Conservation (phyloP, 495 filamentous ascomycete genomes). For the Hyaloscypha finlandica region DNA sequence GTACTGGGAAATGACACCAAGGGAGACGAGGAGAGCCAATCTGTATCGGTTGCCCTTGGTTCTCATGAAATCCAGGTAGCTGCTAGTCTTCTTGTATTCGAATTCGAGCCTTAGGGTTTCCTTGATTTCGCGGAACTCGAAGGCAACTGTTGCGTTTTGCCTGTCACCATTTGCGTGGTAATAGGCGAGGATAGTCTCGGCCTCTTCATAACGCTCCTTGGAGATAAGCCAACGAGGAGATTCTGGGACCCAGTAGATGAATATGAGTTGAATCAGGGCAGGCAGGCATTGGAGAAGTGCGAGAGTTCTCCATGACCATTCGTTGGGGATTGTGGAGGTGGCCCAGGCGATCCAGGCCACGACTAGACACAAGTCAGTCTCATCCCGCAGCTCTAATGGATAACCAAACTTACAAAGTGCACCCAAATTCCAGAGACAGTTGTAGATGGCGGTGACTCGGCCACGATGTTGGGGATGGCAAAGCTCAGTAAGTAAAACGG, state of each 20-base stretch:
- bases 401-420: constrained; percentile 29
- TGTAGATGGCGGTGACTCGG: constrained; percentile 35
- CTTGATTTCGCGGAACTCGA: constrained; percentile 42
- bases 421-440: constrained; percentile 34
- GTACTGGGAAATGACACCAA: constrained; percentile 69
- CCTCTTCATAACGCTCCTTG: constrained; percentile 48
- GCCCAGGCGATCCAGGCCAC: constrained; percentile 32
- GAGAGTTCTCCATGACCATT: constrained; percentile 34
- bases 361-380: constrained; percentile 24
- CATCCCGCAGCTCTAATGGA: background rate
- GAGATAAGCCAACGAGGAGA: constrained; percentile 62
- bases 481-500: constrained; percentile 37
- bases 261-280: constrained; percentile 24
- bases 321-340: constrained; percentile 24
- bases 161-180: constrained; percentile 46
- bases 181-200: constrained; percentile 47
- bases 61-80: constrained; percentile 48
- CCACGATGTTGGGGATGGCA: constrained; percentile 41
- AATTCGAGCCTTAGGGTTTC: constrained; percentile 55
- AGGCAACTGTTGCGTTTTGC: constrained; percentile 39
- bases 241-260: constrained; percentile 46
- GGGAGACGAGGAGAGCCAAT: constrained; percentile 54
- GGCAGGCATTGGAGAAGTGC: constrained; percentile 33
- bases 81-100: constrained; percentile 42
- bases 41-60: constrained; percentile 64